Evolutionary conservation across 345 rosid genomes (phyloP).

Genomic region (Erodium maritimum): DNA sequence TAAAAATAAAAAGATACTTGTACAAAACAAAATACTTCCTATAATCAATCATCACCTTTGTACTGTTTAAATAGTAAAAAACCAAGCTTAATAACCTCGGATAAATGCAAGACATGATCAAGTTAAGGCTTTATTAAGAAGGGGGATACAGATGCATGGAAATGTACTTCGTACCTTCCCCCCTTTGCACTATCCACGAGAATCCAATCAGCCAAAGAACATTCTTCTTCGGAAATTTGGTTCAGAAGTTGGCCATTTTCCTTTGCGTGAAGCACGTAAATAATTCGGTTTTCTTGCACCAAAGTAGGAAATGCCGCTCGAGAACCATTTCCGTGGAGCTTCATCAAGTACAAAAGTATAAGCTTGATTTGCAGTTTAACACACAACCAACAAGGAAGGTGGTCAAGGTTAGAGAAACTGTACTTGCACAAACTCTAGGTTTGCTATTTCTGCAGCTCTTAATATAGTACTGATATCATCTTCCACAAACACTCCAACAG

Average conservation of each 20-base stretch:
- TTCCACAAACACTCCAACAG: constrained; percentile 86
- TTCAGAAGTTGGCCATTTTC: constrained; percentile 54
- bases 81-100: too few relatives aligned
- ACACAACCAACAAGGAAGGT: background rate
- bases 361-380: background rate
- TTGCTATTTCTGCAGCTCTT: constrained; percentile 50
- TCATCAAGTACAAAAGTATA: constrained; percentile 9
- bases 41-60: too few relatives aligned
- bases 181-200: constrained; percentile 80
- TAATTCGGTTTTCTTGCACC: constrained; percentile 30
- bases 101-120: too few relatives aligned
- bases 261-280: constrained; percentile 73
- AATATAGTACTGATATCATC: constrained; percentile 55
- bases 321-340: constrained; percentile 79
- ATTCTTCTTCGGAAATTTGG: constrained; percentile 50
- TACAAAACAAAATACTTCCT: too few relatives aligned
- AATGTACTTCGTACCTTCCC: constrained; percentile 44
- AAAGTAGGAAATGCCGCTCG: constrained; percentile 46
- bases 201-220: constrained; percentile 65
- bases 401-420: constrained; percentile 7
- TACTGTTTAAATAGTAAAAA: too few relatives aligned
- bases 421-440: constrained; percentile 78
- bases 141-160: too few relatives aligned
- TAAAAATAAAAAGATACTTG: too few relatives aligned
- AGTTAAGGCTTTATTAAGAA: too few relatives aligned